These are phyloP conservation scores for Pythium monospermum DNA, from an alignment of 352 stramenopile genomes.

Conservation along the genomic window DNA sequence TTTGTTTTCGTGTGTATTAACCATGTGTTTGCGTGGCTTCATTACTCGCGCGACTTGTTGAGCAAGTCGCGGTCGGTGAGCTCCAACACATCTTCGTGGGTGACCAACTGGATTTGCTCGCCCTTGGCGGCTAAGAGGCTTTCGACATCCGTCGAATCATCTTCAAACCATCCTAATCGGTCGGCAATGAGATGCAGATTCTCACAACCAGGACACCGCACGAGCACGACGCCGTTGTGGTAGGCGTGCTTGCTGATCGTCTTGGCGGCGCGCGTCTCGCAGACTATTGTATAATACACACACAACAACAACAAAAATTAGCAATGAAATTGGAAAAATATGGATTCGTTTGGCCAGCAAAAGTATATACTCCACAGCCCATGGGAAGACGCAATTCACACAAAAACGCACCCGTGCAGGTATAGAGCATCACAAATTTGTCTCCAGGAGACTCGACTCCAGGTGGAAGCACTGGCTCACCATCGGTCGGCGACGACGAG, in stretches of 20 bases:
- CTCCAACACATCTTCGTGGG: conserved; percentile 73
- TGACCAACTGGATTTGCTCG: conserved; percentile 68
- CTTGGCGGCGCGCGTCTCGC: conserved; percentile 96
- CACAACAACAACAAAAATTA: background rate
- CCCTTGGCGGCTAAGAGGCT: conserved; percentile 74
- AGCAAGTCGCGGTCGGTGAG: conserved; percentile 76
- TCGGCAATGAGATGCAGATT: conserved; percentile 99
- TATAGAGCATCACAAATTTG: conserved; percentile 98
- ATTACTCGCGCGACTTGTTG: conserved; percentile 29
- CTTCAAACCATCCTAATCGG: conserved; percentile 90
- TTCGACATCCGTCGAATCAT: conserved; percentile 87
- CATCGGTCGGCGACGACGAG: too few relatives aligned
- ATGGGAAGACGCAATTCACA: too few relatives aligned
- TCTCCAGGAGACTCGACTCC: conserved; percentile 80
- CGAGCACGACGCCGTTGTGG: conserved; percentile 96
- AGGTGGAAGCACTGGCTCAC: conserved; percentile 20
- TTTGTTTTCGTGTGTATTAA: conserved; percentile 4
- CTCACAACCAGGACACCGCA: conserved; percentile 95
- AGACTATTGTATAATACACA: conserved; percentile 59
- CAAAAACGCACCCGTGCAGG: conserved; percentile 87
- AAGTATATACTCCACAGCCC: too few relatives aligned
- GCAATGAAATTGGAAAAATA: conserved; percentile 1
- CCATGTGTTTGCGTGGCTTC: too few relatives aligned
- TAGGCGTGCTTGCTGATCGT: conserved; percentile 98
- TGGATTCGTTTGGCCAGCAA: too few relatives aligned